Evolutionary conservation across 1,139 yeast genomes (phyloP).

Genomic region (Cylindricascospora bacillispora): DNA sequence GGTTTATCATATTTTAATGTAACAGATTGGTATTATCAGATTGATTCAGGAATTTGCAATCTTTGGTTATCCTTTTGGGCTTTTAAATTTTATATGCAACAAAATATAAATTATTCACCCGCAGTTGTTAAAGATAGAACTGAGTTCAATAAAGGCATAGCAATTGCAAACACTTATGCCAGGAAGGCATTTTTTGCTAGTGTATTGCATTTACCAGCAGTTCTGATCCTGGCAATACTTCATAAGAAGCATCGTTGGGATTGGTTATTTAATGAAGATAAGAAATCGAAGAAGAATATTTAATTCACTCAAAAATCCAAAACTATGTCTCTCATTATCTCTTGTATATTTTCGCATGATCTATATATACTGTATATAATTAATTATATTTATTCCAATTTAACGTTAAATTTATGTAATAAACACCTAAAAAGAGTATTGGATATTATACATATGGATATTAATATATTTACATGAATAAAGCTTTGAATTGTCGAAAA

Average conservation of each 20-base stretch:
- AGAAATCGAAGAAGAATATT: too few species aligned
- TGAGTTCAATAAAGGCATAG: slow-evolving; percentile 43
- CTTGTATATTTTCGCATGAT: too few species aligned
- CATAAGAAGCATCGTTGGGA: slow-evolving; percentile 97
- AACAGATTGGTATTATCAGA: slow-evolving; percentile 68
- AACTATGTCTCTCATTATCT: too few species aligned
- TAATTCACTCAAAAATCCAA: too few species aligned
- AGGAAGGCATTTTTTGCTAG: slow-evolving; percentile 88
- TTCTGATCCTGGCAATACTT: slow-evolving; percentile 78
- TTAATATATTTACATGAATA: neutral
- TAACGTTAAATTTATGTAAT: neutral
- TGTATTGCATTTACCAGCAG: slow-evolving; percentile 87
- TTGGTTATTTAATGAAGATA: slow-evolving; percentile 36
- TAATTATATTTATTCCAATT: too few species aligned
- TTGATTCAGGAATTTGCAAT: slow-evolving; percentile 73
- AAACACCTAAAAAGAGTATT: neutral
- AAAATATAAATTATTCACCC: slow-evolving; percentile 40
- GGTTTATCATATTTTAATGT: slow-evolving; percentile 69
- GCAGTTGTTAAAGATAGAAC: slow-evolving; percentile 22
- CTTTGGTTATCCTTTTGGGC: slow-evolving; percentile 80
- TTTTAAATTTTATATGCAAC: slow-evolving; percentile 73
- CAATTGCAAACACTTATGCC: slow-evolving; percentile 53
- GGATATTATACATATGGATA: neutral
- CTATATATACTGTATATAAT: too few species aligned
- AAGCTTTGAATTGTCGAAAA: too few species aligned